Evolutionary conservation across 2,329 filamentous ascomycete species (phyloP).

Genomic region (Cadophora sp.): DNA sequence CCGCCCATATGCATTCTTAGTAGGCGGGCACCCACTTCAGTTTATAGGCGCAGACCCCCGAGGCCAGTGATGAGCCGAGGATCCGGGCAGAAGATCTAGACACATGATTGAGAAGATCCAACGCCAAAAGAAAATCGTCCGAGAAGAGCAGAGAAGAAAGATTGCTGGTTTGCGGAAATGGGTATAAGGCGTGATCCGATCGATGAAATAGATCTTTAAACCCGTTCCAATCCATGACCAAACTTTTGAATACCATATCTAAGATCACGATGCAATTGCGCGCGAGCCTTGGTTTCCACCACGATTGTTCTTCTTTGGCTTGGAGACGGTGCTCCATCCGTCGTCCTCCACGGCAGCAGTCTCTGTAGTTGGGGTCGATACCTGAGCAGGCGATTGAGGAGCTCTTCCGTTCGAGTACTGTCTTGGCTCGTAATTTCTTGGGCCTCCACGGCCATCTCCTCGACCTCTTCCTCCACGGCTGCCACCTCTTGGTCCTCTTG

Average conservation of each 20-base stretch:
- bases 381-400: conserved; percentile 52
- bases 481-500: conserved; percentile 52
- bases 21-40: conserved; percentile 27
- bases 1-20: conserved; percentile 41
- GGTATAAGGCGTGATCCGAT: conserved; percentile 19
- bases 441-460: conserved; percentile 37
- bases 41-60: conserved; percentile 24
- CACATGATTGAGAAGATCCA: conserved; percentile 42
- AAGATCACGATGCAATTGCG: conserved; percentile 44
- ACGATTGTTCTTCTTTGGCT: conserved; percentile 47
- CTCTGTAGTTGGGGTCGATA: conserved; percentile 45
- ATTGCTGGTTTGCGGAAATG: conserved; percentile 21
- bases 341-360: conserved; percentile 59
- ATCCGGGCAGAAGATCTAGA: conserved; percentile 40
- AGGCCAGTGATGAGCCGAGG: conserved; percentile 32
- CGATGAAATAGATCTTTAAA: conserved; percentile 14
- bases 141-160: conserved; percentile 35
- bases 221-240: conserved; percentile 20
- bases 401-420: conserved; percentile 51
- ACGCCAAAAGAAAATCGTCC: conserved; percentile 42
- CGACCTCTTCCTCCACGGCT: conserved; percentile 53
- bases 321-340: conserved; percentile 67
- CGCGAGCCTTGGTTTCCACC: conserved; percentile 44
- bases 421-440: conserved; percentile 40
- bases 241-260: conserved; percentile 8